Evolutionary conservation across 768 basidiomycete genomes (phyloP).

Genomic region (Suillus hirtellus): DNA sequence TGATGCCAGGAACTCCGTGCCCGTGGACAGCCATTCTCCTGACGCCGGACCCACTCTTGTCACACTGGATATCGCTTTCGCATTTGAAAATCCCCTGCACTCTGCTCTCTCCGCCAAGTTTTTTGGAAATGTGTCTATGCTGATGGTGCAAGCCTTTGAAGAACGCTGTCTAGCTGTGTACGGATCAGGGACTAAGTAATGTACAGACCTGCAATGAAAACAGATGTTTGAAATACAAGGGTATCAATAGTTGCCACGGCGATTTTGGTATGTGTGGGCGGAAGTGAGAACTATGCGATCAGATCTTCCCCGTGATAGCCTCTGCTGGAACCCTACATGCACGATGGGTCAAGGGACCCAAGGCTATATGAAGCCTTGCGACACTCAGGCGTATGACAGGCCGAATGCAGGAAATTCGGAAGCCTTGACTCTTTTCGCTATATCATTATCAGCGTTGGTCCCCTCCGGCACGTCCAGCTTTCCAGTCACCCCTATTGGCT

Average conservation of each 20-base stretch:
- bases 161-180: slow-evolving; percentile 76
- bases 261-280: no score
- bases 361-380: neutral
- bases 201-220: slow-evolving; percentile 1
- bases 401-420: slow-evolving; percentile 4
- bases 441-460: neutral
- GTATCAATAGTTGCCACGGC: no score
- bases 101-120: slow-evolving; percentile 81
- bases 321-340: neutral
- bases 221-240: neutral
- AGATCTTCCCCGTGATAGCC: neutral
- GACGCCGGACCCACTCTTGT: slow-evolving; percentile 67
- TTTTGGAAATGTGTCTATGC: slow-evolving; percentile 81
- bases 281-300: neutral
- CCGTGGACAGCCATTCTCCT: neutral
- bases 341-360: neutral
- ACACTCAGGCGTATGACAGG: neutral
- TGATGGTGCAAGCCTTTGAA: slow-evolving; percentile 95
- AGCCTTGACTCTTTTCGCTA: neutral
- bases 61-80: slow-evolving; percentile 80
- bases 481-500: neutral
- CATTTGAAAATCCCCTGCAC: slow-evolving; percentile 86
- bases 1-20: slow-evolving; percentile 3
- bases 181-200: slow-evolving; percentile 41
- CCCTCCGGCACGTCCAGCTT: neutral